A percentile compares a stretch with the other conserved stretches of the same genome.
Evolutionary conservation across 805 yeast genomes (phyloP).

Genomic region (Ogataea angusta): DNA sequence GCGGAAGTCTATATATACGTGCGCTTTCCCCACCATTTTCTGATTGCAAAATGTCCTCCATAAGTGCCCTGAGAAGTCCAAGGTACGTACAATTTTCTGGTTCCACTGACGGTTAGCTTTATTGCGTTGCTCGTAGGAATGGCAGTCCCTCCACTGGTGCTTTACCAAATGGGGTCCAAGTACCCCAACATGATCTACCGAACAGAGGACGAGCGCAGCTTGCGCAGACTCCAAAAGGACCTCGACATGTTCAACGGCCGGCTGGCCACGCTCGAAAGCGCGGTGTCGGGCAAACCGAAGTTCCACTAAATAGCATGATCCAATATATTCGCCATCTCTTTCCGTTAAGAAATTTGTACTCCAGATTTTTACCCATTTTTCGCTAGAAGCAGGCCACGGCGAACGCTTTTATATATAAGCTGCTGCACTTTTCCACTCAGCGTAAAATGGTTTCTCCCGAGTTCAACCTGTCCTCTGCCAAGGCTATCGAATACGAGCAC

Average conservation of each 20-base stretch:
- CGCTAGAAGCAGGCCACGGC: conserved; percentile 18
- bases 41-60: background rate
- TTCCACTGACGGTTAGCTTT: conserved; percentile 5
- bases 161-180: conserved; percentile 7
- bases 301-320: background rate
- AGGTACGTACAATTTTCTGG: conserved; percentile 3
- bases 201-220: conserved; percentile 15
- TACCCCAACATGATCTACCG: conserved; percentile 14
- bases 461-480: conserved; percentile 55
- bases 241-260: conserved; percentile 16
- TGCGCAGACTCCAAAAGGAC: conserved; percentile 11
- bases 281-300: background rate
- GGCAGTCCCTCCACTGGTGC: conserved; percentile 16
- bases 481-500: conserved; percentile 66
- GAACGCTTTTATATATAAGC: conserved; percentile 8
- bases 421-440: background rate
- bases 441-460: conserved; percentile 28
- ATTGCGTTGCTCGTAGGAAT: conserved; percentile 21
- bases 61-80: background rate
- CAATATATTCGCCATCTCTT: conserved; percentile 10
- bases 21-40: background rate
- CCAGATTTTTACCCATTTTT: conserved; percentile 1
- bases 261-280: conserved; percentile 14
- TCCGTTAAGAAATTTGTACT: conserved; percentile 5
- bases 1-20: background rate